Evolutionary conservation across 352 stramenopile species (phyloP).

Genomic region (Aphanomyces astaci): DNA sequence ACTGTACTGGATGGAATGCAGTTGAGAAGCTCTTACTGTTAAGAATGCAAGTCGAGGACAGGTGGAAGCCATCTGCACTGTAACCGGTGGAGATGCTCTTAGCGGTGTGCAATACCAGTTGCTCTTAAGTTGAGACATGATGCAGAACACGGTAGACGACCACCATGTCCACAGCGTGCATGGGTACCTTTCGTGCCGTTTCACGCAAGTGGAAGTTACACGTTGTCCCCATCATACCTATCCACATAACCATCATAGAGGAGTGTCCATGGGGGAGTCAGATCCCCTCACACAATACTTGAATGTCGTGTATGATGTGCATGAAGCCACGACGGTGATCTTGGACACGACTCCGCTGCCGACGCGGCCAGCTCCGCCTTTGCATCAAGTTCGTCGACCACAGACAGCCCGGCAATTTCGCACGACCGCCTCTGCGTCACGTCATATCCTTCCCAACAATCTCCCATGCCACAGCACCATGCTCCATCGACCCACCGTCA

Average conservation of each 20-base stretch:
- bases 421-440: too few relatives aligned
- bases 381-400: not conserved
- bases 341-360: not conserved
- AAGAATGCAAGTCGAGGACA: too few relatives aligned
- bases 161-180: not conserved
- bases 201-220: not conserved
- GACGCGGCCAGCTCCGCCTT: not conserved
- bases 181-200: not conserved
- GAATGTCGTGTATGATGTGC: conserved; percentile 1
- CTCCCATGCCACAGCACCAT: not conserved
- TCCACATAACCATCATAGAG: too few relatives aligned
- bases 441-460: too few relatives aligned
- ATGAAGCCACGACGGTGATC: not conserved
- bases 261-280: not conserved
- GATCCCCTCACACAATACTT: conserved; percentile 20
- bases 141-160: not conserved
- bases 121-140: too few relatives aligned
- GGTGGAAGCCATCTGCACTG: too few relatives aligned
- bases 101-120: too few relatives aligned
- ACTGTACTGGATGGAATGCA: too few relatives aligned
- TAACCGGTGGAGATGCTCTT: too few relatives aligned
- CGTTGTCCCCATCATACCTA: too few relatives aligned
- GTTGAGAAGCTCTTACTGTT: too few relatives aligned
- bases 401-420: not conserved
- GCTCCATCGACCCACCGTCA: not conserved